A percentile compares a stretch with the other conserved stretches of the same genome.
Evolutionary conservation across 2,329 filamentous ascomycete genomes (phyloP).

Genomic region (Aspergillus pseudonomiae): DNA sequence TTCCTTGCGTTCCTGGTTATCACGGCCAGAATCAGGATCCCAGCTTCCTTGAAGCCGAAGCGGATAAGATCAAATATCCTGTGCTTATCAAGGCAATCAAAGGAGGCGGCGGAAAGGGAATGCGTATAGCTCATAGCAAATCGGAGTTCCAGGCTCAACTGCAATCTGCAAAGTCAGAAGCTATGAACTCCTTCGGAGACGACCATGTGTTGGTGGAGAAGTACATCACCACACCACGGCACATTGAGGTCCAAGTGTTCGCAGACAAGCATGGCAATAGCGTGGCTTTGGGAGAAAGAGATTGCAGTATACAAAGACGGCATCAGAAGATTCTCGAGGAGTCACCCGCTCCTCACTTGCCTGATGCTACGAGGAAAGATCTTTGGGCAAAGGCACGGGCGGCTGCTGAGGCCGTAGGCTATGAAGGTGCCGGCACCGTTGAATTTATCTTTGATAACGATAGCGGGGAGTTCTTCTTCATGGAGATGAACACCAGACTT

Average conservation of each 20-base stretch:
- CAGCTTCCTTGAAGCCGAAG: slow-evolving; percentile 65
- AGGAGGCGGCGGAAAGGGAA: slow-evolving; percentile 69
- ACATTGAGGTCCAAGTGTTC: slow-evolving; percentile 70
- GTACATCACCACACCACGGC: slow-evolving; percentile 67
- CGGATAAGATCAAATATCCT: slow-evolving; percentile 69
- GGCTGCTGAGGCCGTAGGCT: slow-evolving; percentile 65
- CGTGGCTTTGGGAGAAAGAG: slow-evolving; percentile 65
- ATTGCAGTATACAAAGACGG: slow-evolving; percentile 67
- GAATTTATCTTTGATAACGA: slow-evolving; percentile 73
- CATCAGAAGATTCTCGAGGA: slow-evolving; percentile 71
- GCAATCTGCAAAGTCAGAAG: slow-evolving; percentile 66
- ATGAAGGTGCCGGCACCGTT: slow-evolving; percentile 68
- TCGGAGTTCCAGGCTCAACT: slow-evolving; percentile 64
- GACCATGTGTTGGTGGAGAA: slow-evolving; percentile 70
- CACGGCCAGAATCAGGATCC: slow-evolving; percentile 82
- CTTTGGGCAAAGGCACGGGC: slow-evolving; percentile 67
- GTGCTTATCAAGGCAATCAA: slow-evolving; percentile 69
- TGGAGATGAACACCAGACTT: slow-evolving; percentile 77
- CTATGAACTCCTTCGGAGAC: slow-evolving; percentile 66
- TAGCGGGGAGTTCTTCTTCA: slow-evolving; percentile 67
- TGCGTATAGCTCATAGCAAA: slow-evolving; percentile 63
- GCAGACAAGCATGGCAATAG: slow-evolving; percentile 67
- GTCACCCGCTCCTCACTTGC: slow-evolving; percentile 65
- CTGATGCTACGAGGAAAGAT: slow-evolving; percentile 62
- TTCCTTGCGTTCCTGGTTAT: slow-evolving; percentile 95